Evolutionary conservation across 805 yeast species (phyloP).

Genomic region (Kluyveromyces starmeri): DNA sequence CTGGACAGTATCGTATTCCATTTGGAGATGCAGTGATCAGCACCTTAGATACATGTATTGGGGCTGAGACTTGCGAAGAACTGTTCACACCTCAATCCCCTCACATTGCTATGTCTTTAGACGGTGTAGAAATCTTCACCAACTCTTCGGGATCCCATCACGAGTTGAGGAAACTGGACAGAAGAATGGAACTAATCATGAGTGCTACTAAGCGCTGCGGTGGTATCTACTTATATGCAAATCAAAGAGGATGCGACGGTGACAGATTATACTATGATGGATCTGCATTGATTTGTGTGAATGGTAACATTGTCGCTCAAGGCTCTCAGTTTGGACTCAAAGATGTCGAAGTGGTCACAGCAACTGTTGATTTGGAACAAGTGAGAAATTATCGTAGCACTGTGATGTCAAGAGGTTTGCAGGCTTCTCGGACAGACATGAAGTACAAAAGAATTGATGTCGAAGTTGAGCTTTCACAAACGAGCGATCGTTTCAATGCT

Average conservation of each 20-base stretch:
- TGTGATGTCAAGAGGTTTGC: conserved; percentile 65
- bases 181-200: conserved; percentile 72
- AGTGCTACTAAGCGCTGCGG: conserved; percentile 97
- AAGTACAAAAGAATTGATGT: conserved; percentile 47
- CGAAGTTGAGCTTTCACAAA: conserved; percentile 59
- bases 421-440: conserved; percentile 36
- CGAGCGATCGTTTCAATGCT: conserved; percentile 50
- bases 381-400: conserved; percentile 74
- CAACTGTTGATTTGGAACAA: conserved; percentile 88
- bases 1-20: conserved; percentile 59
- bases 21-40: conserved; percentile 89
- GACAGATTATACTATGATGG: conserved; percentile 96
- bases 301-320: conserved; percentile 88
- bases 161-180: conserved; percentile 81
- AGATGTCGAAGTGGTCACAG: conserved; percentile 93
- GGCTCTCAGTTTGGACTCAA: conserved; percentile 81
- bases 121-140: conserved; percentile 95
- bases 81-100: conserved; percentile 95
- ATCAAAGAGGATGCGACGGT: conserved; percentile 98
- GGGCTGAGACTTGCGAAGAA: conserved; percentile 99
- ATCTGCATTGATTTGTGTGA: conserved; percentile 86
- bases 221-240: conserved; percentile 86
- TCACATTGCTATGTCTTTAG: conserved; percentile 81
- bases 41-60: conserved; percentile 79
- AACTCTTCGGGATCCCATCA: conserved; percentile 98